Conservation (phyloP, 2,329 filamentous ascomycete species). For the Apiospora hydei region DNA sequence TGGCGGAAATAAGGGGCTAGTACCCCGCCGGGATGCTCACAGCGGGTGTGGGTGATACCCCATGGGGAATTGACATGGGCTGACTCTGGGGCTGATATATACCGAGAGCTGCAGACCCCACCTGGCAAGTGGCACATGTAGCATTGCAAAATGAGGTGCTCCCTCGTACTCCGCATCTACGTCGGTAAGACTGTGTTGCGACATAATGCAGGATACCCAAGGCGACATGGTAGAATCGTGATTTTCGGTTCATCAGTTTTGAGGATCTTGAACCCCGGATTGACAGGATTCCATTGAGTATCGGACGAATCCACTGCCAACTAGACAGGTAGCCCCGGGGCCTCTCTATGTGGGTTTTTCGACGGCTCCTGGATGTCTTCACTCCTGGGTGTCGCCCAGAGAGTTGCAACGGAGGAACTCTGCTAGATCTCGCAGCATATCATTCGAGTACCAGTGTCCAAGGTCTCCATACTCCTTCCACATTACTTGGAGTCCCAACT, state of each 20-base stretch:
- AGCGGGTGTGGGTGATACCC: background rate
- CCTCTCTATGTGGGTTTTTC: background rate
- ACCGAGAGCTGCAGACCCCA: background rate
- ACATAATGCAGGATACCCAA: background rate
- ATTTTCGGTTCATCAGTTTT: background rate
- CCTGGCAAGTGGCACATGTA: background rate
- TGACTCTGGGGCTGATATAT: background rate
- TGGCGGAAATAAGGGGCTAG: background rate
- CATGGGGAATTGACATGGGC: conserved; percentile 2
- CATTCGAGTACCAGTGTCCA: background rate
- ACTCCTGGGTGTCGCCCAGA: background rate
- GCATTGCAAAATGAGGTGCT: background rate
- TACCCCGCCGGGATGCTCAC: background rate
- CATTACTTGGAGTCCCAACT: background rate
- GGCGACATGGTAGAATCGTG: background rate
- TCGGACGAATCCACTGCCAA: background rate
- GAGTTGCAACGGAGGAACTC: background rate
- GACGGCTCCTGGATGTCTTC: background rate
- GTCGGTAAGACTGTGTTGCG: background rate
- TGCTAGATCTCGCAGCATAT: background rate
- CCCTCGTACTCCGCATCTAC: background rate
- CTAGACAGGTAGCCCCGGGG: no score
- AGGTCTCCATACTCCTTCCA: background rate
- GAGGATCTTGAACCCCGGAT: background rate
- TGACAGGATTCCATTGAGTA: background rate